phyloP scores from a whole-genome alignment of 306 rosid species.

The Dryas alaskensis region DNA sequence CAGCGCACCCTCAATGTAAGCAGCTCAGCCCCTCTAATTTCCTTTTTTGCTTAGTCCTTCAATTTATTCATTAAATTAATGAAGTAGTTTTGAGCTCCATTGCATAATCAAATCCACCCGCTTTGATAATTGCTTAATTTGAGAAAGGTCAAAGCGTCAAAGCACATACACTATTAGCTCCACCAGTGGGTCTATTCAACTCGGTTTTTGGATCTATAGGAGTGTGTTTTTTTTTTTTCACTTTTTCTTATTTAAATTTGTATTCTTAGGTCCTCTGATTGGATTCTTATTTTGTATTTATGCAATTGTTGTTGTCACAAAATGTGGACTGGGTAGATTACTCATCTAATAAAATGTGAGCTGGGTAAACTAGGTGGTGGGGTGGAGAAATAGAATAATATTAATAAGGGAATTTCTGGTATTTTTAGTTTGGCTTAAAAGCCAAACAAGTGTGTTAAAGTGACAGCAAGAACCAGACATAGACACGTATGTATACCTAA shows the following conservation, averaged over 20 bases:
- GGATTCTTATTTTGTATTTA: not conserved
- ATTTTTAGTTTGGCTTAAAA: not conserved
- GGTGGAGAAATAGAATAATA: not conserved
- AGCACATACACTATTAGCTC: not conserved
- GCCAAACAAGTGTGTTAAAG: not conserved
- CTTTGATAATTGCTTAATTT: no score
- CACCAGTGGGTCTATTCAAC: no score
- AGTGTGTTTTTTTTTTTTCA: not conserved
- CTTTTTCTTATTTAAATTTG: not conserved
- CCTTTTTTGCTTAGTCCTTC: not conserved
- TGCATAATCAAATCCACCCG: no score
- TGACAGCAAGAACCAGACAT: not conserved
- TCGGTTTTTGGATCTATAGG: not conserved
- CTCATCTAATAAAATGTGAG: not conserved
- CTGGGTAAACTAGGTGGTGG: not conserved
- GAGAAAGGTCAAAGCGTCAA: not conserved
- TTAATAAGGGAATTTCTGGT: not conserved
- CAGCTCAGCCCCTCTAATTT: not conserved
- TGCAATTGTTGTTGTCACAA: not conserved
- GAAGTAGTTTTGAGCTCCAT: not conserved
- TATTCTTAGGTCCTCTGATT: not conserved
- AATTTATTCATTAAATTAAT: not conserved
- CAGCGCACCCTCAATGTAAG: constrained; percentile 96
- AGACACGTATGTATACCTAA: not conserved
- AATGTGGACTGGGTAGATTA: constrained; percentile 1